phyloP scores from a whole-genome alignment of 306 rosid genomes.

The Cicer arietinum region DNA sequence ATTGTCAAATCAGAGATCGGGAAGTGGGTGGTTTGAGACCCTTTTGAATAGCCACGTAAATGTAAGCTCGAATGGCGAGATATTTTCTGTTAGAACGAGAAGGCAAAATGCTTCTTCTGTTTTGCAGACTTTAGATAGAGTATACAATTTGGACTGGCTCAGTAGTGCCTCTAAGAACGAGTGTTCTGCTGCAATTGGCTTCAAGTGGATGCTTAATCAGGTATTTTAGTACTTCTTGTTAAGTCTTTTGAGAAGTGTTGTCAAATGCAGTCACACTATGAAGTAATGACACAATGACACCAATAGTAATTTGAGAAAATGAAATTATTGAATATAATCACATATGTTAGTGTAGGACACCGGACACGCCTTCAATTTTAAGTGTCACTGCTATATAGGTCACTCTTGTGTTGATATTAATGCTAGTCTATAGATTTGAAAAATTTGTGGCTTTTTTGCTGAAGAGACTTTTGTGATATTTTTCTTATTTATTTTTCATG shows the following conservation, averaged over 20 bases:
- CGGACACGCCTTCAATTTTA: too few relatives aligned
- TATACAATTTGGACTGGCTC: slow-evolving; percentile 90
- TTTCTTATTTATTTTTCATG: slow-evolving; percentile 17
- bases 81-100: slow-evolving; percentile 76
- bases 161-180: slow-evolving; percentile 96
- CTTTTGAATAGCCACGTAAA: slow-evolving; percentile 81
- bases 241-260: background rate
- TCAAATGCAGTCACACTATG: too few relatives aligned
- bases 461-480: background rate
- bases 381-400: too few relatives aligned
- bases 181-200: slow-evolving; percentile 94
- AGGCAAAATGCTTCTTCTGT: slow-evolving; percentile 73
- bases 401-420: slow-evolving; percentile 1
- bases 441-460: background rate
- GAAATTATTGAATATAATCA: too few relatives aligned
- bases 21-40: slow-evolving; percentile 99
- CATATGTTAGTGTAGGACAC: too few relatives aligned
- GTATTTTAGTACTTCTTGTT: slow-evolving; percentile 44
- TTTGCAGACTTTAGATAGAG: slow-evolving; percentile 74
- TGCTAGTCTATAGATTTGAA: background rate
- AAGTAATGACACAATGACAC: too few relatives aligned
- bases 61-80: slow-evolving; percentile 91
- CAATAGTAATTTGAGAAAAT: too few relatives aligned
- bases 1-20: slow-evolving; percentile 91
- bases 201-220: slow-evolving; percentile 99